Base-by-base conservation (phyloP, 805 yeast species). In the Grigorovia yakushimaensis region DNA sequence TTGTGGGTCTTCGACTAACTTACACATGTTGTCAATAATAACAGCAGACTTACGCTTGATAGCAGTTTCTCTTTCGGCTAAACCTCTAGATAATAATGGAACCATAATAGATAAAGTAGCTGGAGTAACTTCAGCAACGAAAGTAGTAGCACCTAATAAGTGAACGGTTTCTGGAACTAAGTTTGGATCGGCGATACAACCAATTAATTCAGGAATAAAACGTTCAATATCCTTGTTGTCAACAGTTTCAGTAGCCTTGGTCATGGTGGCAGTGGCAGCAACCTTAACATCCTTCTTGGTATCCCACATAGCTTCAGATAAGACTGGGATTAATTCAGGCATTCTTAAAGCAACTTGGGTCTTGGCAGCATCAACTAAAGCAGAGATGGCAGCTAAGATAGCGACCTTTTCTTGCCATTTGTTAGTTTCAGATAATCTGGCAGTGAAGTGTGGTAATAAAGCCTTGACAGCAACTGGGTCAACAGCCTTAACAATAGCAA, bases 281-380 rank as follows among this genome's bases (percentile, higher is more conserved):
- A 77, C 79, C 84, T 93, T 93, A 69, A 93, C 98, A 68, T 93
- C 98, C 74, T 79, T 78, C 83, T 93, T 93, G 74, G 99, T 93
- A 76, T 93, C 98, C 99, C 99, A 93, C 98, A 93, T 93, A 65
- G 97, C 88, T 79, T 93, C 99, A 62, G 98, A 93, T 65, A 93
- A 77, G 59, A 84, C 93, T 73, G 99, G 98, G 66, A 93, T 91
- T 71, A 93, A 82, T 79, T 93, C 98, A 66, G 98, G 96, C 98
- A 93, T 93, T 81, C 98, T 88, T 66, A 93, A 80, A 62, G 98
- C 96, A 61, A 93, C 77, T 79, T 89, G 99, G 63, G 74, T 84
- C 73, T 89, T 91, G 62, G 98, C 96, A 60, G 88, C 78, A 69
- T 87, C 95, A 62, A 93, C 98, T 66, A 91, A 77, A 60, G 80